Conservation (phyloP, 2,329 filamentous ascomycete species). For the Fusarium anguioides region DNA sequence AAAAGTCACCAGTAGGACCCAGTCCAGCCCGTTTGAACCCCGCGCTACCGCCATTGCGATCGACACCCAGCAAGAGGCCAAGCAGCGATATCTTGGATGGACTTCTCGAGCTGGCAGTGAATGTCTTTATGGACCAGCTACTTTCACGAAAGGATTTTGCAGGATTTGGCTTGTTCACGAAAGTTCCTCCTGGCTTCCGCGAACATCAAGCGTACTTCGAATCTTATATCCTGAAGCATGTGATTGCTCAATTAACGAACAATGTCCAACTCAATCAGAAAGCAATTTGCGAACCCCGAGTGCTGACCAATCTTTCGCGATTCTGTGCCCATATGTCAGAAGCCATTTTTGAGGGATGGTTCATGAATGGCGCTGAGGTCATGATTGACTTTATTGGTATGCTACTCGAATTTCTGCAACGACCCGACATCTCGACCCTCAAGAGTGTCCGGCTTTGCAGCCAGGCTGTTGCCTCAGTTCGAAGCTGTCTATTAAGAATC, state of each 20-base stretch:
- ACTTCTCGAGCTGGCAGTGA: conserved; percentile 80
- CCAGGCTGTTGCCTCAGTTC: conserved; percentile 81
- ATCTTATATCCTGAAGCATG: conserved; percentile 83
- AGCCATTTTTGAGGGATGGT: conserved; percentile 96
- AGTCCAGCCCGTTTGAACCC: conserved; percentile 71
- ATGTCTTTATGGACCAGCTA: conserved; percentile 87
- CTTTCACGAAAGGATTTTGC: conserved; percentile 89
- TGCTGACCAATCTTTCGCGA: conserved; percentile 87
- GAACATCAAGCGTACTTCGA: conserved; percentile 97
- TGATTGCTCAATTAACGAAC: conserved; percentile 76
- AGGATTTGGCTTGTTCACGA: conserved; percentile 85
- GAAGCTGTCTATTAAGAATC: conserved; percentile 80
- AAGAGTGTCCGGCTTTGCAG: conserved; percentile 94
- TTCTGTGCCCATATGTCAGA: conserved; percentile 86
- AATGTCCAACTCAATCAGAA: conserved; percentile 78
- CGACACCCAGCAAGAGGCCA: conserved; percentile 61
- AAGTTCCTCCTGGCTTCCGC: conserved; percentile 90
- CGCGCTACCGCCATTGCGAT: conserved; percentile 52
- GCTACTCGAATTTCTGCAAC: conserved; percentile 87
- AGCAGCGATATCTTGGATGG: conserved; percentile 79
- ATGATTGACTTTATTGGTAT: conserved; percentile 88
- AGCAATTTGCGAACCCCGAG: conserved; percentile 80
- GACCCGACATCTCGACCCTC: conserved; percentile 80
- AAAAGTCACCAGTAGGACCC: conserved; percentile 67
- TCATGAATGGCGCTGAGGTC: conserved; percentile 85